Base-by-base conservation (phyloP, 2,329 filamentous ascomycete species). In the Thelonectria discophora region DNA sequence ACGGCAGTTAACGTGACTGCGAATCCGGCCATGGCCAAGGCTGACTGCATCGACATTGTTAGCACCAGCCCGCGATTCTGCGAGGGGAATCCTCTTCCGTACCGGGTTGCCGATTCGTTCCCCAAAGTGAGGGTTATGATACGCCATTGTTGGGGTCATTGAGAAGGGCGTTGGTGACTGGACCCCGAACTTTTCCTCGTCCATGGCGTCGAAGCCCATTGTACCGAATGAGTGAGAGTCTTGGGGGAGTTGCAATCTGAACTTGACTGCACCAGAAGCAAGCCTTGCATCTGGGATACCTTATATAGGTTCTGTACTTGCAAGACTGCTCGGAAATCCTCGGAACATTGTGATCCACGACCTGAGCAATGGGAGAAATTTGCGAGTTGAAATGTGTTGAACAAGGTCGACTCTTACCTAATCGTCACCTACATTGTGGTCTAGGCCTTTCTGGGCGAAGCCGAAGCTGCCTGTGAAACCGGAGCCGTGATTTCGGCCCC, bases 1-100 rank as follows among this genome's bases (percentile, higher is more conserved):
- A 74, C 42, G 7, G 64, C 69, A 3, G 72, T 55, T 0, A 74
- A 57, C 0, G 72, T 73, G 3, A 72, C 73, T 1, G 72, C 72
- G 24, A 74, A 74, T 1, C 67, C 70, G 3, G 71, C 72, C 71
- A 74, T 74, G 2, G 72, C 72, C 2, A 73, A 46, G 12, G 72
- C 65, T 10, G 66, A 59, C 68, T 70, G 21, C 27, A 30, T 30
- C 27, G 27, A 30, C 7, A 10, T 10, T 30, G 7, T 30, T 30
- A 30, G 27, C 27, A 30, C 27, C 27, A 8, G 27, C 8, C 27
- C 27, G 9, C 6, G 27, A n/a, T n/a, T n/a, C n/a, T n/a, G n/a
- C n/a, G 27, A 8, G 5, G 27, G 4, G 27, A 30, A 9, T 5
- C 2, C 27, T n/a, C 21, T 30, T 47, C 3, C 45, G 27, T 47